Evolutionary conservation across 306 rosid species (phyloP), one percentile per base, ranked within the genome.

Genomic region (Rosa chinensis): DNA sequence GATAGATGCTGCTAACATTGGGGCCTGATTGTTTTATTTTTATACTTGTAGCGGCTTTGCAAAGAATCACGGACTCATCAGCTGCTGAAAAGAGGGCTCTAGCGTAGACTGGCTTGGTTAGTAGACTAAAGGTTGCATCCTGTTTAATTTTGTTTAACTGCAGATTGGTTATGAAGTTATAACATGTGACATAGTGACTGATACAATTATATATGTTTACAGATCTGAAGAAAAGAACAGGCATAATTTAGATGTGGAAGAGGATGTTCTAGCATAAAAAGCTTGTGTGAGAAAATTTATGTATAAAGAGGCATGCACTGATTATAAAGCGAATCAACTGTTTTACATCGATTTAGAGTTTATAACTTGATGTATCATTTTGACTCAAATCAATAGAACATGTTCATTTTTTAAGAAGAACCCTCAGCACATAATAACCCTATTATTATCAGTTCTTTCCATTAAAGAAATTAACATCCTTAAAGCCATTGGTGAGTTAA

Each of bases 21-120:
- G 23, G 56, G 56, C 35, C 44, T 73, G 64, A 78, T 44, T 28
- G 53, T 55, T 67, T 82, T 70, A 79, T 72, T 79, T 62, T 66
- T 66, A 47, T 50, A 79, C 69, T 84, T 76, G 80, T 48, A 75
- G 84, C 89, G 20, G 75, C 70, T 78, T 75, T 16, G 70, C 73
- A 74, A 64, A 82, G 76, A 49, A 76, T 49, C 73, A 82, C 84
- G 48, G 91, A 86, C 70, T 78, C 89, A 53, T 84, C 73, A 47
- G 44, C 74, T 25, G 55, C 35, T 62, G 74, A 81, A 78, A 82
- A 85, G 83, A 82, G 80, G 59, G 77, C 58, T 79, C 2, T 77
- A 12, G 85, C 85, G 4, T 81, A 84, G 72, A 76, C 17, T 1
- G 47, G 37, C 8, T 47, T 45, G 79, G 72, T 62, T 32, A 28